Conservation (phyloP, 768 basidiomycete species). For the Gymnopilus dilepis region DNA sequence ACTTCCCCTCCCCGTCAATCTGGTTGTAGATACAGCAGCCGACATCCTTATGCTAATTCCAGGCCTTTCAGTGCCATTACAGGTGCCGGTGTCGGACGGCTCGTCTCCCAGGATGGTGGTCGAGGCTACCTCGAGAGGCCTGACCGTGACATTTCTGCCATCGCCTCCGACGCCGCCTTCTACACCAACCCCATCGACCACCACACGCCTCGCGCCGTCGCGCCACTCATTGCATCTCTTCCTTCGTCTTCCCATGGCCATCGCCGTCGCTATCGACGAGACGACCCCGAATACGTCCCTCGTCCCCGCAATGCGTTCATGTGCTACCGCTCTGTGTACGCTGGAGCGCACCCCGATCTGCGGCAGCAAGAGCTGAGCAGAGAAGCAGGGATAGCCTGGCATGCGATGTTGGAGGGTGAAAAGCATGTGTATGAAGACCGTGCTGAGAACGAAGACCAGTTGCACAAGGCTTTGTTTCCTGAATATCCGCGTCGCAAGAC, state of each 20-base stretch:
- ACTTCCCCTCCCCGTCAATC: too few relatives aligned
- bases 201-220: background rate
- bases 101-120: too few relatives aligned
- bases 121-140: too few relatives aligned
- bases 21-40: too few relatives aligned
- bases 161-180: too few relatives aligned
- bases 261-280: slow-evolving; percentile 12
- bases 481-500: slow-evolving; percentile 31
- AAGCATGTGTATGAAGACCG: slow-evolving; percentile 21
- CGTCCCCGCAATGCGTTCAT: slow-evolving; percentile 48
- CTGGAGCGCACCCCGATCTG: slow-evolving; percentile 4
- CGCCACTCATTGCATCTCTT: slow-evolving; percentile 15
- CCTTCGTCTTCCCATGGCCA: slow-evolving; percentile 20
- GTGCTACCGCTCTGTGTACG: slow-evolving; percentile 38
- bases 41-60: too few relatives aligned
- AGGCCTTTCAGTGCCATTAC: too few relatives aligned
- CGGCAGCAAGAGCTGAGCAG: slow-evolving; percentile 42
- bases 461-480: slow-evolving; percentile 33
- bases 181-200: too few relatives aligned
- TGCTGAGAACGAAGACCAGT: slow-evolving; percentile 33
- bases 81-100: too few relatives aligned
- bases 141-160: too few relatives aligned
- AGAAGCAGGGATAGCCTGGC: slow-evolving; percentile 38
- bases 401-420: slow-evolving; percentile 25
- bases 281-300: slow-evolving; percentile 30